phyloP scores from a whole-genome alignment of 768 basidiomycete genomes.

The Phallus indusiatus region DNA sequence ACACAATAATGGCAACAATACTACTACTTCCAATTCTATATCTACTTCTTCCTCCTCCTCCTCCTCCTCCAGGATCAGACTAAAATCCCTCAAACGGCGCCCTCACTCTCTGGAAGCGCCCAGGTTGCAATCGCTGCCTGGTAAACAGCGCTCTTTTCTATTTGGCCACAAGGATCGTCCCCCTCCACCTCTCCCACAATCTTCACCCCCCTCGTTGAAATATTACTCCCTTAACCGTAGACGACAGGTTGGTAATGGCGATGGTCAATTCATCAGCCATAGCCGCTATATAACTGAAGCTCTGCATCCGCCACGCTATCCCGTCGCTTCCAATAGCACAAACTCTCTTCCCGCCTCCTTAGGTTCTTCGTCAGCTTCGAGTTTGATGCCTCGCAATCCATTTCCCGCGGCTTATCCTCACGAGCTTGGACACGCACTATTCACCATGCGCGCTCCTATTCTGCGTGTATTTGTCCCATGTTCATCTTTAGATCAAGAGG shows the following conservation, averaged over 20 bases:
- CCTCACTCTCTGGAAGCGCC: not conserved
- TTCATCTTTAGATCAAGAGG: constrained; percentile 35
- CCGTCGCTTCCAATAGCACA: constrained; percentile 4
- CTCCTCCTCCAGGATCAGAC: not conserved
- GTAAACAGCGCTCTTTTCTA: constrained; percentile 22
- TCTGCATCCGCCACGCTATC: constrained; percentile 15
- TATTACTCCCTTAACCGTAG: constrained; percentile 26
- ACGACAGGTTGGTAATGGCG: constrained; percentile 29
- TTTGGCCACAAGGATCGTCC: constrained; percentile 25
- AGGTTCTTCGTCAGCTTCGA: constrained; percentile 1
- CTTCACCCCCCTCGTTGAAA: constrained; percentile 32
- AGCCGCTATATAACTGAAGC: constrained; percentile 2
- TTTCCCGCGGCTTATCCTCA: constrained; percentile 32
- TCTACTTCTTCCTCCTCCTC: not conserved
- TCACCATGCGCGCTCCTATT: constrained; percentile 58
- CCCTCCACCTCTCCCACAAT: constrained; percentile 33
- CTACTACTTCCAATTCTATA: not conserved
- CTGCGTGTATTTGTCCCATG: constrained; percentile 71
- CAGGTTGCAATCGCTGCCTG: not conserved
- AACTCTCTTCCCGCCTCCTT: constrained; percentile 1
- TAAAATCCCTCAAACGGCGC: not conserved
- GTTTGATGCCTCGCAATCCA: not conserved
- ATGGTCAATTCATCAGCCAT: constrained; percentile 11
- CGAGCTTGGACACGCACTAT: constrained; percentile 52
- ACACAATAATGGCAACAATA: not conserved